These are phyloP conservation scores for Exophiala sp. DNA, from an alignment of 2,329 filamentous ascomycete genomes.

Conservation along the genomic window DNA sequence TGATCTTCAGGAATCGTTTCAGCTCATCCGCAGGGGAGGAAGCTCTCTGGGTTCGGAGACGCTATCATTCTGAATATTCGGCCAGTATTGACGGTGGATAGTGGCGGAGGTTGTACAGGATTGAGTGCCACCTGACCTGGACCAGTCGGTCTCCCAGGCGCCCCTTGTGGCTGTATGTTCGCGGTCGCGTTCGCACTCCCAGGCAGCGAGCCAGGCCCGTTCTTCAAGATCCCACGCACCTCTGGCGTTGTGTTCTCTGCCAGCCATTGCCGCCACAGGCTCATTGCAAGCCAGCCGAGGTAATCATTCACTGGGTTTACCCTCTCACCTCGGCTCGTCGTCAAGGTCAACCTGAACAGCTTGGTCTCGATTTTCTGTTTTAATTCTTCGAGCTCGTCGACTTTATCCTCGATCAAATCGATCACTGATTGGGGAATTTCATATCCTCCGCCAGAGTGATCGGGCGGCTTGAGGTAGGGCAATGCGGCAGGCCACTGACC, in stretches of 20 bases:
- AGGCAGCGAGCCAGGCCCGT: constrained; percentile 20
- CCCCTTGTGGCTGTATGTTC: constrained; percentile 7
- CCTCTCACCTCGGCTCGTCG: constrained; percentile 72
- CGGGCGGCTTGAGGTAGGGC: constrained; percentile 60
- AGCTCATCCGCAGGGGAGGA: constrained; percentile 80
- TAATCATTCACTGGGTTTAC: constrained; percentile 74
- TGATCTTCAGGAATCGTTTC: constrained; percentile 81
- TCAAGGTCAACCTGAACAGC: constrained; percentile 73
- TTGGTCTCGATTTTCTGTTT: constrained; percentile 73
- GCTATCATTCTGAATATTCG: constrained; percentile 74
- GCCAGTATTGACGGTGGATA: constrained; percentile 49
- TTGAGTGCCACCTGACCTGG: constrained; percentile 15
- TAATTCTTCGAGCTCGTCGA: constrained; percentile 80
- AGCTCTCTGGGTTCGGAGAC: constrained; percentile 53
- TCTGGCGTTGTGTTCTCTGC: constrained; percentile 80
- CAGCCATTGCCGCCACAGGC: constrained; percentile 85
- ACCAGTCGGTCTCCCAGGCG: constrained; percentile 2
- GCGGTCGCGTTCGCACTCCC: constrained; percentile 12
- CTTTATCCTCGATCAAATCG: constrained; percentile 90
- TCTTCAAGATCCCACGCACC: constrained; percentile 47
- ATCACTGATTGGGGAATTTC: constrained; percentile 68
- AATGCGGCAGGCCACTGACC: constrained; percentile 85
- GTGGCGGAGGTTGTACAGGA: constrained; percentile 15
- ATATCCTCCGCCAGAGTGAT: constrained; percentile 32
- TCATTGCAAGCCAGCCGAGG: constrained; percentile 83